phyloP scores from a whole-genome alignment of 257 asterid genomes.

The Capsicum pubescens region DNA sequence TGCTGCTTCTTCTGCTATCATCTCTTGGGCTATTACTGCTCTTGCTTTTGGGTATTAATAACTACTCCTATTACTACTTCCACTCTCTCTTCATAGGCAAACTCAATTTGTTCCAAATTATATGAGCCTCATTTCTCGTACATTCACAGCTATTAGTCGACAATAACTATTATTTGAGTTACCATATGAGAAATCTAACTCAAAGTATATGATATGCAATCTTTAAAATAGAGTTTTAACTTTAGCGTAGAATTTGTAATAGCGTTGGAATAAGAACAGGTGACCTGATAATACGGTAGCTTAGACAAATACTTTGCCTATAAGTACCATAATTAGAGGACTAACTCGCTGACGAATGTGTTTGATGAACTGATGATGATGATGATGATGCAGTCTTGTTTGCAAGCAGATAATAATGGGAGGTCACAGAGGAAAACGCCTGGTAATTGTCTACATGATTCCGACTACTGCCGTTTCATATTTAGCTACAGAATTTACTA shows the following conservation, averaged over 20 bases:
- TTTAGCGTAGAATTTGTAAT: no score
- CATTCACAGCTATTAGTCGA: no score
- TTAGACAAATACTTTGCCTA: no score
- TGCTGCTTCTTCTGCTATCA: constrained; percentile 60
- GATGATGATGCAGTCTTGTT: constrained; percentile 53
- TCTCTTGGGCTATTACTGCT: constrained; percentile 60
- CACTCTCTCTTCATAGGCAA: not conserved
- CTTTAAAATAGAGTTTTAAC: no score
- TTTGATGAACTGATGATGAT: not conserved
- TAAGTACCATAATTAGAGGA: not conserved
- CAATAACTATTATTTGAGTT: no score
- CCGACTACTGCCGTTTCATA: not conserved
- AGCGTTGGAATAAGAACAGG: no score
- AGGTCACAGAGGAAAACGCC: constrained; percentile 77
- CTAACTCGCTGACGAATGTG: not conserved
- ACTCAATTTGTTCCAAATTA: not conserved
- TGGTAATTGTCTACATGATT: constrained; percentile 44
- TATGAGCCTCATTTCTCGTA: no score
- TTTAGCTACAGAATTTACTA: not conserved
- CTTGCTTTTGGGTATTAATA: constrained; percentile 74
- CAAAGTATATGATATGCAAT: no score
- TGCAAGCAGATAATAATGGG: constrained; percentile 84
- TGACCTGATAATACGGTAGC: no score
- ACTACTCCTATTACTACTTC: not conserved
- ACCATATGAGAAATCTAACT: no score